Base-by-base conservation (phyloP, 23 red algal species). In the Cyanidioschyzon merolae region DNA sequence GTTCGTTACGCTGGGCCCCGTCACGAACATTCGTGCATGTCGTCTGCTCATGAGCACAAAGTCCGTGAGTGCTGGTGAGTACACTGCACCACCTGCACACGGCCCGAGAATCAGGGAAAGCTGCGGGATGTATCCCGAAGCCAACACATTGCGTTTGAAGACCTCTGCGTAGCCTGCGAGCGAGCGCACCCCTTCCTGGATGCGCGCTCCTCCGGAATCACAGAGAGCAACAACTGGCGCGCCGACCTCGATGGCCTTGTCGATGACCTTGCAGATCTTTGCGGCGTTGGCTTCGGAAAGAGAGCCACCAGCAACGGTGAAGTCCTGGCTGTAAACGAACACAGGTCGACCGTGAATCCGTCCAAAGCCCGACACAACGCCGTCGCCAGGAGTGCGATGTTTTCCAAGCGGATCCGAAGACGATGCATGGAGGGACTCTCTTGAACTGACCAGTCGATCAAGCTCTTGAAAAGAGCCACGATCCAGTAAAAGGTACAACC, bases 151-250 rank as follows among this genome's bases (percentile, higher is more conserved):
- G 2, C 85, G 85, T 30, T 76, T 74, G 29, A 88, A 88, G 2
- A 88, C 68, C 40, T 68, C 41, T 1, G 85, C 54, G 57, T 82
- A 88, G 34, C 77, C 85, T 21, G 78, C 76, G 26, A 88, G 77
- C 2, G 85, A 58, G n/a, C 37, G 75, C 1, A 88, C 85, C 38
- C 77, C 76, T 36, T 88, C 85, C 37, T 81, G 77, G 36, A 88
- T 88, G 57, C 85, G 78, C 18, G 85, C 85, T 0, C 85, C 85
- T 1, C 85, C 85, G 34, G 85, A 88, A 37, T 88, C 85, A 58
- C 39, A 39, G 57, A 88, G 38, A 34, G 76, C 85, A 25, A 88
- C 57, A 0, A 88, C 24, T 39, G 85, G 85, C 34, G 58, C 63
- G 31, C 77, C 45, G n/a, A 68, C 79, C 34, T 83, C 57, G 3